Evolutionary conservation across 2,329 filamentous ascomycete genomes (phyloP).

Genomic region (Fusarium heterosporum): DNA sequence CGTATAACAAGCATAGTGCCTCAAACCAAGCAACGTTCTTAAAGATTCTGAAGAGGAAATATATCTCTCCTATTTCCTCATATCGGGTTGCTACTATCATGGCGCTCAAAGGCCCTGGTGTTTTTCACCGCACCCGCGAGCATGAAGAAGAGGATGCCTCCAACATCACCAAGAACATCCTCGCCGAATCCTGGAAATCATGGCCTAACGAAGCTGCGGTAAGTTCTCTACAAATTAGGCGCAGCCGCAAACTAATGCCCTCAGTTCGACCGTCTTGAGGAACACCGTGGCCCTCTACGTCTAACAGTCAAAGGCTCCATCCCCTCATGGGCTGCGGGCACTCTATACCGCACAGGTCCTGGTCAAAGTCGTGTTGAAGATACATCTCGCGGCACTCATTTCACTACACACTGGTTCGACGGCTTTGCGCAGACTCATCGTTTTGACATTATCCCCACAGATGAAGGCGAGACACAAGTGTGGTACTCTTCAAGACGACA

Average conservation of each 20-base stretch:
- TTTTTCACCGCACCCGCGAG: conserved; percentile 45
- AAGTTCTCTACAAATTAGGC: conserved; percentile 20
- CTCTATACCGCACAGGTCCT: conserved; percentile 80
- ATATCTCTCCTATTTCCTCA: background rate
- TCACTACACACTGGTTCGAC: conserved; percentile 83
- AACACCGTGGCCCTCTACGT: conserved; percentile 73
- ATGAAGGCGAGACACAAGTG: conserved; percentile 56
- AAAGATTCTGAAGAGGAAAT: background rate
- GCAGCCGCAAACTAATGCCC: background rate
- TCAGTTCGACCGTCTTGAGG: conserved; percentile 75
- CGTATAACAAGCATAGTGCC: background rate
- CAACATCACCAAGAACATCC: conserved; percentile 44
- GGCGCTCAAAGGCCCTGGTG: conserved; percentile 46
- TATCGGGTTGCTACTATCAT: conserved; percentile 21
- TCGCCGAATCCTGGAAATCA: conserved; percentile 52
- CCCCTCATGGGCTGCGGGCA: conserved; percentile 76
- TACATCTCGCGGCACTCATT: conserved; percentile 69
- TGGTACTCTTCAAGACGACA: conserved; percentile 79
- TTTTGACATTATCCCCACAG: conserved; percentile 72
- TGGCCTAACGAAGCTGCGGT: conserved; percentile 64
- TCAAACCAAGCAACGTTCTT: background rate
- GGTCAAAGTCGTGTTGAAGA: conserved; percentile 71
- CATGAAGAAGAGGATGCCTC: conserved; percentile 46
- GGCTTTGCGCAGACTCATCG: conserved; percentile 77
- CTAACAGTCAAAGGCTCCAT: conserved; percentile 74